These are phyloP conservation scores for Neurospora intermedia DNA, from an alignment of 495 filamentous ascomycete species.

Conservation along the genomic window DNA sequence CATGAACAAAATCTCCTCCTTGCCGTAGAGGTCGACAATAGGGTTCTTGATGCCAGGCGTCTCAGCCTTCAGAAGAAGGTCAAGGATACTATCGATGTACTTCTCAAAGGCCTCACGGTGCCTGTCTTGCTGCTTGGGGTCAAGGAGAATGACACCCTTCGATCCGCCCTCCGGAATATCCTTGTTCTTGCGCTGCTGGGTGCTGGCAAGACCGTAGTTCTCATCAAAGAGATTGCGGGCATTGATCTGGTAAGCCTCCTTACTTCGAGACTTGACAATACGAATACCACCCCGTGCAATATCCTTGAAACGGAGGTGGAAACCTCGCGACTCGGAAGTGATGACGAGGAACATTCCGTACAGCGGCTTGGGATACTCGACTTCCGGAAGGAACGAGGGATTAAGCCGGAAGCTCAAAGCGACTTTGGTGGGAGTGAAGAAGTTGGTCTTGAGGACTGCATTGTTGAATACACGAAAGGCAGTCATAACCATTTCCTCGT, in stretches of 20 bases:
- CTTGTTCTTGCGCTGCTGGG: constrained; percentile 99
- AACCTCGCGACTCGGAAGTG: constrained; percentile 90
- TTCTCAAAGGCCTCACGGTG: constrained; percentile 89
- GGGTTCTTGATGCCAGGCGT: constrained; percentile 98
- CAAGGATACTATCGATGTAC: constrained; percentile 97
- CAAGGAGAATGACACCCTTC: constrained; percentile 93
- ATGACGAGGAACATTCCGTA: constrained; percentile 99
- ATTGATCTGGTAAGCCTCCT: constrained; percentile 92
- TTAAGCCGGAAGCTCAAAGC: constrained; percentile 93
- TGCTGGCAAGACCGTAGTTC: constrained; percentile 97
- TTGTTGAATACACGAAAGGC: constrained; percentile 95
- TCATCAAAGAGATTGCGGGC: constrained; percentile 93
- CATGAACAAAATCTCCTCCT: constrained; percentile 96
- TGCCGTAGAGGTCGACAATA: constrained; percentile 86
- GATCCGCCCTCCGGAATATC: constrained; percentile 99
- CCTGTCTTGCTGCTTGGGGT: constrained; percentile 89
- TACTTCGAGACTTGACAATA: constrained; percentile 93
- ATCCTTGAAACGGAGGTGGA: constrained; percentile 95
- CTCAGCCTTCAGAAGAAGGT: constrained; percentile 76
- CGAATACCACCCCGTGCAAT: constrained; percentile 95
- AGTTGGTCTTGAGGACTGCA: constrained; percentile 91
- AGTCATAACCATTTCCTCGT: constrained; percentile 95
- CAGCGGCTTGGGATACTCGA: constrained; percentile 87
- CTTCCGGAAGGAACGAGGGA: constrained; percentile 73
- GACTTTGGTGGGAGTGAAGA: constrained; percentile 98